Conservation (phyloP, 2,329 filamentous ascomycete species). For the Aspergillus clavatus region DNA sequence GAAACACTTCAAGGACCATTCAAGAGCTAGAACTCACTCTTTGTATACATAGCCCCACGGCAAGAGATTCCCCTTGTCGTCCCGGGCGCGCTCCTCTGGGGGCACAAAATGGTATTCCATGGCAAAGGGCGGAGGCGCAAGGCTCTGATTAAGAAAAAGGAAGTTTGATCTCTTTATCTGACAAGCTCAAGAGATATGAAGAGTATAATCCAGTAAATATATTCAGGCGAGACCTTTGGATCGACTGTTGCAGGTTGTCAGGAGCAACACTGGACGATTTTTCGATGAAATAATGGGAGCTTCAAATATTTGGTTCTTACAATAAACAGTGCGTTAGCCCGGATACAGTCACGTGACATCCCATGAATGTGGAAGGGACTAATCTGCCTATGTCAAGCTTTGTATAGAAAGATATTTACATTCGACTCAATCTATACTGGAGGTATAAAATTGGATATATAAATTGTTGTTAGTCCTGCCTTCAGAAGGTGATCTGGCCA, state of each 20-base stretch:
- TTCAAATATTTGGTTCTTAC: conserved; percentile 19
- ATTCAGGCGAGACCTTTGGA: background rate
- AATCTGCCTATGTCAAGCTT: background rate
- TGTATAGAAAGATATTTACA: too few species aligned
- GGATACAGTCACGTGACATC: conserved; percentile 19
- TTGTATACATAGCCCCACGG: conserved; percentile 62
- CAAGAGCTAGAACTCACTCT: conserved; percentile 45
- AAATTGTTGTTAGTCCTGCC: conserved; percentile 42
- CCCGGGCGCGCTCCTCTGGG: conserved; percentile 56
- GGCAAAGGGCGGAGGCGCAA: background rate
- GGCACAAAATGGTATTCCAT: conserved; percentile 65
- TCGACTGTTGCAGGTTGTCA: background rate
- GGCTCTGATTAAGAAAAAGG: background rate
- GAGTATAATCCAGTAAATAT: background rate
- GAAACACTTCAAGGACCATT: background rate
- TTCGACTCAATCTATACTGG: background rate
- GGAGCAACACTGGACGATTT: background rate
- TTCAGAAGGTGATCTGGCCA: conserved; percentile 47
- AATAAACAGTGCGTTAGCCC: conserved; percentile 23
- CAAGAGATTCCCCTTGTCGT: conserved; percentile 54
- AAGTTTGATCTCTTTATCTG: background rate
- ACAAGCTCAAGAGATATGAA: background rate
- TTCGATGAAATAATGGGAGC: conserved; percentile 1
- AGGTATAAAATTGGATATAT: too few species aligned
- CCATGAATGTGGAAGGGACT: background rate